phyloP scores from a whole-genome alignment of 1,284 basidiomycete species.

The Rhodotorula sp. region DNA sequence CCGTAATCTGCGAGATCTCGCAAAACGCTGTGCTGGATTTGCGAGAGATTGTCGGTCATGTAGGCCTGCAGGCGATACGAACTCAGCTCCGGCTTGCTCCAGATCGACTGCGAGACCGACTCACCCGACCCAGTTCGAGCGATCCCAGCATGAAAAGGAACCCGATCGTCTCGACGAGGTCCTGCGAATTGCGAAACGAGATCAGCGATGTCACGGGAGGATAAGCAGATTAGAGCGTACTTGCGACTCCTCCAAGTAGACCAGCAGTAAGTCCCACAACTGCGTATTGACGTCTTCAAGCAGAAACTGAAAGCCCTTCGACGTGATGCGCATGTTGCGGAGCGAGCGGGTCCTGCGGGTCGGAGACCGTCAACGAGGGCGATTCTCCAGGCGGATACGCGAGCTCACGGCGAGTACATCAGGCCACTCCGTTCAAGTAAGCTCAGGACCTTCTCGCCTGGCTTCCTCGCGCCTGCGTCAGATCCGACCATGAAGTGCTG shows the following conservation, averaged over 20 bases:
- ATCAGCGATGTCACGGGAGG: not conserved
- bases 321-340: conserved; percentile 70
- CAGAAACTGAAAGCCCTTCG: conserved; percentile 93
- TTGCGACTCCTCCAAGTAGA: conserved; percentile 79
- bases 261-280: conserved; percentile 91
- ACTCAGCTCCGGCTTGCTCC: not conserved
- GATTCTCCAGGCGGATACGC: not conserved
- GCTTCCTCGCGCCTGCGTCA: conserved; percentile 53
- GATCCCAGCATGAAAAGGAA: conserved; percentile 95
- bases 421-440: conserved; percentile 25
- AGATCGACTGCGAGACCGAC: conserved; percentile 39
- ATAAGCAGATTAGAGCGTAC: conserved; percentile 49
- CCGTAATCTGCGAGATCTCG: conserved; percentile 93
- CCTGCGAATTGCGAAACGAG: conserved; percentile 48
- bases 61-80: conserved; percentile 64
- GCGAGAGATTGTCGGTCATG: conserved; percentile 74
- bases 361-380: not conserved
- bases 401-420: conserved; percentile 29
- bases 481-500: conserved; percentile 92
- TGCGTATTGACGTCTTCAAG: conserved; percentile 95
- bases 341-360: conserved; percentile 62
- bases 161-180: conserved; percentile 87
- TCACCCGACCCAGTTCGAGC: conserved; percentile 81
- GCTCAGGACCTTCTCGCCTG: conserved; percentile 27
- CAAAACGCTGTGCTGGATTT: conserved; percentile 80